Conservation (phyloP, 371 early-diverging fungal species). For the Mucor sp. region DNA sequence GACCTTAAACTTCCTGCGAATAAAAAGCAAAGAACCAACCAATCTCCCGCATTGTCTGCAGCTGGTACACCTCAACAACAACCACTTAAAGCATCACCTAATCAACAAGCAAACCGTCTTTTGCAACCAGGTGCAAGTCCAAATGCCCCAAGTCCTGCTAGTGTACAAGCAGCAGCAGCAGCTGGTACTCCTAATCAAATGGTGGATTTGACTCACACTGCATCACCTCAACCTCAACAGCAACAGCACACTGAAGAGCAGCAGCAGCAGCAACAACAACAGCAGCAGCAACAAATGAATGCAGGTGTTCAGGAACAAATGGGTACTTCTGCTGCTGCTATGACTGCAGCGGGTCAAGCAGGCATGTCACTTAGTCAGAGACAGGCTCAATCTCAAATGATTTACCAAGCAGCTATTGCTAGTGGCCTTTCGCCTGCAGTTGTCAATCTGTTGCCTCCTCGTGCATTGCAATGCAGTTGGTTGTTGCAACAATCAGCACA, state of each 20-base stretch:
- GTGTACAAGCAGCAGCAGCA: neutral
- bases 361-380: slow-evolving; percentile 20
- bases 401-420: slow-evolving; percentile 43
- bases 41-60: slow-evolving; percentile 11
- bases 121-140: slow-evolving; percentile 13
- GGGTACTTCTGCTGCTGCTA: neutral
- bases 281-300: neutral
- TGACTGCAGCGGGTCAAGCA: slow-evolving; percentile 11
- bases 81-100: neutral
- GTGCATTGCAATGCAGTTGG: slow-evolving; percentile 45
- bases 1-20: slow-evolving; percentile 48
- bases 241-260: neutral
- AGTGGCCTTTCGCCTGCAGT: slow-evolving; percentile 40
- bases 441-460: slow-evolving; percentile 32
- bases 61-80: slow-evolving; percentile 12
- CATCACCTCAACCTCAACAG: slow-evolving; percentile 3
- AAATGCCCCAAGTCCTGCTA: slow-evolving; percentile 4
- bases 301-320: neutral
- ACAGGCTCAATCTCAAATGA: slow-evolving; percentile 32
- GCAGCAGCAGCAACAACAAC: neutral
- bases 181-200: slow-evolving; percentile 11
- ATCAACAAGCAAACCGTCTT: neutral
- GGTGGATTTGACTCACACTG: slow-evolving; percentile 3
- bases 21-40: slow-evolving; percentile 30
- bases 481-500: slow-evolving; percentile 42